Conservation (phyloP, 441 rosid genomes). For the Bocquillonia castaneifolia region DNA sequence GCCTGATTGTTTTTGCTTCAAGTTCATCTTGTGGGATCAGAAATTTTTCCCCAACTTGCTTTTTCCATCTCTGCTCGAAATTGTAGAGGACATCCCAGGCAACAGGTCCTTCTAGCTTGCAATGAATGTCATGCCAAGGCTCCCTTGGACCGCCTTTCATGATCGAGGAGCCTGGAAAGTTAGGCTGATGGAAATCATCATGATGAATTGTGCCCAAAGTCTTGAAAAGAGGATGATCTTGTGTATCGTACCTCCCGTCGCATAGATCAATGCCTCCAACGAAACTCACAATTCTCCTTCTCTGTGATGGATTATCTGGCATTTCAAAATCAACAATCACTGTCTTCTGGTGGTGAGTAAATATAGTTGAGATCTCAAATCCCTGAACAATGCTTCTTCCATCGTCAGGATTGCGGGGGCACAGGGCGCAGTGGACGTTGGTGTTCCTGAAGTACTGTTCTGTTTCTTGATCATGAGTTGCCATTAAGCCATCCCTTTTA, state of each 20-base stretch:
- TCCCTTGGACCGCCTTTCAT: conserved; percentile 95
- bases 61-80: conserved; percentile 89
- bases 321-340: conserved; percentile 68
- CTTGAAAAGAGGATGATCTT: conserved; percentile 81
- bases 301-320: conserved; percentile 43
- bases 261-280: conserved; percentile 95
- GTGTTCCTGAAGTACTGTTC: conserved; percentile 46
- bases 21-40: conserved; percentile 56
- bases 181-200: conserved; percentile 93
- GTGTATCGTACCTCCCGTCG: conserved; percentile 88
- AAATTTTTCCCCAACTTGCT: conserved; percentile 65
- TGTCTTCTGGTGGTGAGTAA: conserved; percentile 91
- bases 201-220: conserved; percentile 71
- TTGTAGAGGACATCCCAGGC: conserved; percentile 95
- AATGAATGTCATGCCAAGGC: conserved; percentile 97
- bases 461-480: conserved; percentile 89
- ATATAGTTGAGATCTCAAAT: conserved; percentile 65
- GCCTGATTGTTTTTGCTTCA: conserved; percentile 42
- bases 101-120: conserved; percentile 89
- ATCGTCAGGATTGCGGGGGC: conserved; percentile 89
- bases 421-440: conserved; percentile 72
- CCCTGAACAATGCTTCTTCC: conserved; percentile 73
- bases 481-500: conserved; percentile 87
- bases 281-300: conserved; percentile 73
- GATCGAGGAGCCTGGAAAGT: conserved; percentile 59